These are phyloP conservation scores for Thuidium tamariscinum DNA, from an alignment of 225 moss, liverwort and hornwort genomes.

Conservation along the genomic window DNA sequence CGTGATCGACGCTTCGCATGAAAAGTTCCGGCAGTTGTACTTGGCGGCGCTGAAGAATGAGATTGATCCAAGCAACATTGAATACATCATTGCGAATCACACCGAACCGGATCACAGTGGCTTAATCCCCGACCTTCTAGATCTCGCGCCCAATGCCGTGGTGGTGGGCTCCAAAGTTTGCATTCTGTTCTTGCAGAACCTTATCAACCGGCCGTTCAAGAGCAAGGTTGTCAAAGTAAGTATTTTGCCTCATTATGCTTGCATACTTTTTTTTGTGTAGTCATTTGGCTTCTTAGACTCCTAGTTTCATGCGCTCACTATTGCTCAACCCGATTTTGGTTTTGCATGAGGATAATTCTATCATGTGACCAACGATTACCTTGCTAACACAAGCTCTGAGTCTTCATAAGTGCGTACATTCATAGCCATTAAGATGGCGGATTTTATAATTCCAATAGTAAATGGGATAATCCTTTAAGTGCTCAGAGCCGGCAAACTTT, in stretches of 20 bases:
- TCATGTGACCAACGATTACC: background rate
- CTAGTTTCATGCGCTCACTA: background rate
- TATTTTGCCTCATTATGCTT: background rate
- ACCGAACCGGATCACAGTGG: slow-evolving; percentile 97
- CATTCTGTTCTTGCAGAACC: slow-evolving; percentile 63
- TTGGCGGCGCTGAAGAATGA: slow-evolving; percentile 54
- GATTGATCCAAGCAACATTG: slow-evolving; percentile 61
- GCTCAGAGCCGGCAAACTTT: background rate
- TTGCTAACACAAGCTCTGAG: background rate
- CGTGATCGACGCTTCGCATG: slow-evolving; percentile 77
- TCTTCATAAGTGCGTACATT: background rate
- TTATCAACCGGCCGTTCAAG: slow-evolving; percentile 61
- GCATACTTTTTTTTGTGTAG: background rate
- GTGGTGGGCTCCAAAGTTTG: slow-evolving; percentile 85
- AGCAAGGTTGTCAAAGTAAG: slow-evolving; percentile 62
- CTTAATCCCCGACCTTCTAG: slow-evolving; percentile 72
- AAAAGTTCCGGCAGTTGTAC: slow-evolving; percentile 79
- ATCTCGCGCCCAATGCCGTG: slow-evolving; percentile 71
- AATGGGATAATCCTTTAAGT: background rate
- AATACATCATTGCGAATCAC: slow-evolving; percentile 75
- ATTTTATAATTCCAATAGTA: no score
- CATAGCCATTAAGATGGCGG: background rate
- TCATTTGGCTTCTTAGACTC: background rate
- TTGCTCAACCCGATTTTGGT: background rate
- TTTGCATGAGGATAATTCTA: background rate